Conservation (phyloP, 495 filamentous ascomycete genomes). For the Trichoderma asperelloides region DNA sequence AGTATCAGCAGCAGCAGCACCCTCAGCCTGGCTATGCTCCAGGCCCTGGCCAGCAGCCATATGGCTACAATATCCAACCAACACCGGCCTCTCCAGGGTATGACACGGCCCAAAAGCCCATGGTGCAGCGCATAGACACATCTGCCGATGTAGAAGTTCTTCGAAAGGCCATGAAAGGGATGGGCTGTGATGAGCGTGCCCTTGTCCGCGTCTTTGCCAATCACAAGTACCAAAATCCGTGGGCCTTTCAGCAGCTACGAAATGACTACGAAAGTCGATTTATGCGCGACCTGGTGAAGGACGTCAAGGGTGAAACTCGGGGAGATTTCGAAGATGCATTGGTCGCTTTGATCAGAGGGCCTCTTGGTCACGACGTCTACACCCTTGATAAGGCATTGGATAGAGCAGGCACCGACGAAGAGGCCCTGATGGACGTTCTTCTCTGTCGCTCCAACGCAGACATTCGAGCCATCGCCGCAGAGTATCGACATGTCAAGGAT, state of each 20-base stretch:
- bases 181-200: not conserved
- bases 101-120: not conserved
- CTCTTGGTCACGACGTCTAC: not conserved
- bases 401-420: not conserved
- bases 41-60: not conserved
- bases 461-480: not conserved
- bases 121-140: not conserved
- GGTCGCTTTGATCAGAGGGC: not conserved
- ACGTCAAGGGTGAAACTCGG: not conserved
- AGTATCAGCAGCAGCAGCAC: not conserved
- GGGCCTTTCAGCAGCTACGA: not conserved
- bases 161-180: not conserved
- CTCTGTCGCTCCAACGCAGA: slow-evolving; percentile 3
- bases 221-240: not conserved
- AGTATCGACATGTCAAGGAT: not conserved
- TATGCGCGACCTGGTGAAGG: not conserved
- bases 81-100: not conserved
- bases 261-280: not conserved
- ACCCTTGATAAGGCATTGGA: not conserved
- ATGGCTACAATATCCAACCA: not conserved
- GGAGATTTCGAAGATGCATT: not conserved
- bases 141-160: not conserved
- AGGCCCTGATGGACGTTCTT: not conserved
- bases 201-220: not conserved
- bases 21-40: not conserved